phyloP scores from a whole-genome alignment of 371 early-diverging fungal species.

The Mortierella polycephala region DNA sequence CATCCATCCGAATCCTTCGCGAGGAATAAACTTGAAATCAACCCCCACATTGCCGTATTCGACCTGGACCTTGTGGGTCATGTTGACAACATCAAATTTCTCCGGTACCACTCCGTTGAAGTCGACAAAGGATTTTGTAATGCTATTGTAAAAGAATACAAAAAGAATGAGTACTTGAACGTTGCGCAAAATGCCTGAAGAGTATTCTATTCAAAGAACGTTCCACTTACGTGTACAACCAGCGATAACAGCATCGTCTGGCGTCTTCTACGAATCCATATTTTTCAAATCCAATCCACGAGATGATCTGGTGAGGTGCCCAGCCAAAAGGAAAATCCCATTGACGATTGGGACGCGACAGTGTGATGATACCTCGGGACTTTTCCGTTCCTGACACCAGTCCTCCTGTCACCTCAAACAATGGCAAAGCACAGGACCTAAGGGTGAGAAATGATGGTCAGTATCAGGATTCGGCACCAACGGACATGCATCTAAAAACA shows the following conservation, averaged over 20 bases:
- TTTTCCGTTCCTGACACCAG: constrained; percentile 41
- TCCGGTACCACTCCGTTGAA: constrained; percentile 98
- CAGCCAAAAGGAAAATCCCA: constrained; percentile 98
- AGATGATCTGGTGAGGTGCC: constrained; percentile 98
- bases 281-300: constrained; percentile 90
- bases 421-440: constrained; percentile 35
- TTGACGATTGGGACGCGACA: constrained; percentile 93
- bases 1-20: constrained; percentile 99
- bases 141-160: constrained; percentile 47
- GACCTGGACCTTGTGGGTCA: constrained; percentile 92
- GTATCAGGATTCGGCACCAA: background rate
- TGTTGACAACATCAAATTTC: constrained; percentile 93
- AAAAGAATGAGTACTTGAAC: background rate
- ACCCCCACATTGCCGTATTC: constrained; percentile 96
- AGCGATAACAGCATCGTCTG: constrained; percentile 89
- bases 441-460: background rate
- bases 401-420: constrained; percentile 80
- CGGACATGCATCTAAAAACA: background rate
- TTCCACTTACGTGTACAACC: constrained; percentile 85
- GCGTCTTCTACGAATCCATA: constrained; percentile 88
- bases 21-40: constrained; percentile 94
- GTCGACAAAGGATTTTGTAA: constrained; percentile 94
- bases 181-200: background rate
- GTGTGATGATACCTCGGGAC: constrained; percentile 31
- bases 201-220: background rate